Conservation (phyloP, 768 basidiomycete species). For the Naganishia onofrii region DNA sequence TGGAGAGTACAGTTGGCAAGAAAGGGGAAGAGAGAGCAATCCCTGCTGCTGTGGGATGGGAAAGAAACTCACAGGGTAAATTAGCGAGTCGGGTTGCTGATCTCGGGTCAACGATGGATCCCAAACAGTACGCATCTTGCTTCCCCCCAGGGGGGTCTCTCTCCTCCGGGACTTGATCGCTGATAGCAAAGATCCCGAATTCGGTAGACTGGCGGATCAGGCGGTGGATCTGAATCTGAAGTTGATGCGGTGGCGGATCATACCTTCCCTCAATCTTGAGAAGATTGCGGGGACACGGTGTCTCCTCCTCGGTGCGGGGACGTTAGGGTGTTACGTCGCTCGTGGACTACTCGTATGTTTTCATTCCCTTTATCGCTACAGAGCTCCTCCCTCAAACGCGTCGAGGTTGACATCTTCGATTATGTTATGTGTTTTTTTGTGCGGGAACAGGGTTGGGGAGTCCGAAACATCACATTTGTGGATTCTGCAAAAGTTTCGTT, state of each 20-base stretch:
- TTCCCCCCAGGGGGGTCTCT: neutral
- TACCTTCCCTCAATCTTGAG: slow-evolving; percentile 83
- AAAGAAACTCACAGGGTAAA: slow-evolving; percentile 84
- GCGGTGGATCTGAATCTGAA: slow-evolving; percentile 98
- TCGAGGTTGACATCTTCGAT: neutral
- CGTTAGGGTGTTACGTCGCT: slow-evolving; percentile 93
- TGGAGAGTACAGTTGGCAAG: too few relatives aligned
- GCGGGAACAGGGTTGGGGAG: slow-evolving; percentile 78
- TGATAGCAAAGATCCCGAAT: too few relatives aligned
- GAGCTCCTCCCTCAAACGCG: neutral
- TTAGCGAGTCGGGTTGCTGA: slow-evolving; percentile 83
- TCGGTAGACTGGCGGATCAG: slow-evolving; percentile 77
- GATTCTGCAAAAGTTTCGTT: slow-evolving; percentile 90
- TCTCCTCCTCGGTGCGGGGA: slow-evolving; percentile 88
- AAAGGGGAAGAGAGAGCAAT: slow-evolving; percentile 50
- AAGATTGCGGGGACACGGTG: slow-evolving; percentile 76
- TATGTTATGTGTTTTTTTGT: neutral
- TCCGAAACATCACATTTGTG: slow-evolving; percentile 85
- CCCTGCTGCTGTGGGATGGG: slow-evolving; percentile 87
- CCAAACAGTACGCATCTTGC: slow-evolving; percentile 59
- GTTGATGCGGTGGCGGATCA: slow-evolving; percentile 94
- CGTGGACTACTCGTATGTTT: slow-evolving; percentile 78
- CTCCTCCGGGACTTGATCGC: neutral
- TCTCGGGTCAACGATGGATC: slow-evolving; percentile 95
- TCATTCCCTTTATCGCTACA: neutral